Percentiles rank a stretch among this genome's conserved stretches.
Conservation (phyloP, 1,284 basidiomycete species). For the Rhodotorula glutinis region DNA sequence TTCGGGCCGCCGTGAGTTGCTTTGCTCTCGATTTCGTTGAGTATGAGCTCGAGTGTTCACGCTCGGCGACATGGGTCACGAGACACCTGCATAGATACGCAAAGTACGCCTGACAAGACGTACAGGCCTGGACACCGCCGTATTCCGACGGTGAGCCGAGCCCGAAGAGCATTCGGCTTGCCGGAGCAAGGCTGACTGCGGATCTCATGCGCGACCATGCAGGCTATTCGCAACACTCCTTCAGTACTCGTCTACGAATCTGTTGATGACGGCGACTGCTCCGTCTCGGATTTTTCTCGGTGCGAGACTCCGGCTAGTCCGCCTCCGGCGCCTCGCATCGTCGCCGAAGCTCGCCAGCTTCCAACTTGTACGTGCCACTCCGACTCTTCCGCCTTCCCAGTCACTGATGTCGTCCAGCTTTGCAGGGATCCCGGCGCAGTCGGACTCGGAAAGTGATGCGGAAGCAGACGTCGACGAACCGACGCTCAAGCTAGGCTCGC, state of each 20-base stretch:
- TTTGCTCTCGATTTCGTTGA: too few relatives aligned
- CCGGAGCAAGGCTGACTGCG: too few relatives aligned
- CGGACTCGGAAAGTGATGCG: background rate
- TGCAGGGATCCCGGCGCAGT: background rate
- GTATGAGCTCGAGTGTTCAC: too few relatives aligned
- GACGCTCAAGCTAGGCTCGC: slow-evolving; percentile 26
- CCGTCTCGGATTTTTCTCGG: slow-evolving; percentile 9
- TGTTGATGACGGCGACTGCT: slow-evolving; percentile 21
- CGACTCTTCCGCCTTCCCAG: too few relatives aligned
- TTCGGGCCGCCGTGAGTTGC: too few relatives aligned
- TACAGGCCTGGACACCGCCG: slow-evolving; percentile 33
- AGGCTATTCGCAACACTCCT: slow-evolving; percentile 33
- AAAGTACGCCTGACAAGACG: background rate
- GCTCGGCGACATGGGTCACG: too few relatives aligned
- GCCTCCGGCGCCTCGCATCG: slow-evolving; percentile 25
- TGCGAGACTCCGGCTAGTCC: slow-evolving; percentile 19
- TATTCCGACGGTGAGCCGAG: slow-evolving; percentile 25
- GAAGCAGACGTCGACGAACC: slow-evolving; percentile 34
- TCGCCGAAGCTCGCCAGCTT: slow-evolving; percentile 22
- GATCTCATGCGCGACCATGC: too few relatives aligned
- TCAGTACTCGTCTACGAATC: slow-evolving; percentile 30
- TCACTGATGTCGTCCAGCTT: background rate
- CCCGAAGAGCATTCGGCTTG: too few relatives aligned
- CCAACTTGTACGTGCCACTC: slow-evolving; percentile 22
- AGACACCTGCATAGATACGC: too few relatives aligned